Percentiles rank a stretch among this genome's conserved stretches.
phyloP scores from a whole-genome alignment of 1,139 yeast genomes.

The Taphrina deformans region DNA sequence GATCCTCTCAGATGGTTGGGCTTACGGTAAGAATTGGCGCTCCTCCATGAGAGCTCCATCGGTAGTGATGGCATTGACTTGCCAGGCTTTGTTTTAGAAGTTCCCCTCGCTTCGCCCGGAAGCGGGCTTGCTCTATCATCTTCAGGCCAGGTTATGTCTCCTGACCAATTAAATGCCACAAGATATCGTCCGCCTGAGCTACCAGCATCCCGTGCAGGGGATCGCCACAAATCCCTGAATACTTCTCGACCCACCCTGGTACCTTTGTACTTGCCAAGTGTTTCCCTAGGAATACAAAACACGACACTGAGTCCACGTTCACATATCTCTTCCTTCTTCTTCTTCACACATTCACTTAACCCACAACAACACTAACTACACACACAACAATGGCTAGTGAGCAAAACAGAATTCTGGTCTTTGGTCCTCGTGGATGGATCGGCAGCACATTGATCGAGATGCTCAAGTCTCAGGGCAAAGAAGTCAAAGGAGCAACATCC shows the following conservation, averaged over 20 bases:
- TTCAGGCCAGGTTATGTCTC: not conserved
- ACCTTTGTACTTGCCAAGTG: too few species aligned
- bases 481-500: constrained; percentile 26
- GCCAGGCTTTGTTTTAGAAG: too few species aligned
- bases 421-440: constrained; percentile 33
- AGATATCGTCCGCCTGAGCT: not conserved
- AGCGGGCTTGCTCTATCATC: not conserved
- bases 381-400: constrained; percentile 8
- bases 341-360: not conserved
- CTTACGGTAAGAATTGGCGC: too few species aligned
- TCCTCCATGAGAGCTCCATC: too few species aligned
- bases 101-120: not conserved
- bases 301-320: too few species aligned
- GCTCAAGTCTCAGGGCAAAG: constrained; percentile 33
- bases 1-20: too few species aligned
- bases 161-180: not conserved
- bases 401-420: constrained; percentile 27
- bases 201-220: not conserved
- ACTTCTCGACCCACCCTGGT: not conserved
- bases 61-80: too few species aligned
- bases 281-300: too few species aligned
- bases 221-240: not conserved
- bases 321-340: too few species aligned
- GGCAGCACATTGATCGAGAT: constrained; percentile 28
- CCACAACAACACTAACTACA: too few species aligned